A percentile compares a stretch with the other conserved stretches of the same genome.
Evolutionary conservation across 2,329 filamentous ascomycete species (phyloP).

Genomic region (Exophiala mesophila): DNA sequence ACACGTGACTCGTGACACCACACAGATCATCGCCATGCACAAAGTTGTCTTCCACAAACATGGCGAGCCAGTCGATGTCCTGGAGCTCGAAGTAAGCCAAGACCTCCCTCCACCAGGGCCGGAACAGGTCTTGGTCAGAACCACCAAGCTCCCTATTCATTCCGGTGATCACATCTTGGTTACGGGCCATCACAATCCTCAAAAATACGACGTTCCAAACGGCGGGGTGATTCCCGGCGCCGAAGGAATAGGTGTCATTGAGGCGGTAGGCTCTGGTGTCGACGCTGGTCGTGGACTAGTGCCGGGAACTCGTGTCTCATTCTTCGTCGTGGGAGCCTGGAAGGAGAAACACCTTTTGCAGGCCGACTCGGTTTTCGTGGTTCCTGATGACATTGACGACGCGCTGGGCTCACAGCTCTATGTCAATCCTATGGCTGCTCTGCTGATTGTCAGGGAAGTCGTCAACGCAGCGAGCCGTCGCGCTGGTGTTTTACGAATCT

Average conservation of each 20-base stretch:
- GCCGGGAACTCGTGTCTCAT: conserved; percentile 2
- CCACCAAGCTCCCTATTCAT: conserved; percentile 5
- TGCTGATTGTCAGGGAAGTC: neutral
- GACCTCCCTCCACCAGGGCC: neutral
- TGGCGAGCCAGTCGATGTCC: conserved; percentile 4
- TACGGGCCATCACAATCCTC: neutral
- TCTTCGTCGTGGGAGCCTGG: conserved; percentile 6
- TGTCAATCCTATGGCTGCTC: conserved; percentile 5
- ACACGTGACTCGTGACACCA: too few species aligned
- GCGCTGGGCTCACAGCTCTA: conserved; percentile 2
- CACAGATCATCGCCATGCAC: conserved; percentile 3
- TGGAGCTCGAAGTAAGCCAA: conserved; percentile 1
- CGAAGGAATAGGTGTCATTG: conserved; percentile 3
- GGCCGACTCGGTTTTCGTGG: conserved; percentile 2
- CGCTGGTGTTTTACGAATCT: conserved; percentile 1
- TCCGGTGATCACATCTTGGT: conserved; percentile 4
- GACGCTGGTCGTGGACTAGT: neutral
- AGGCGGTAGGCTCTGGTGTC: conserved; percentile 2
- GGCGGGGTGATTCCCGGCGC: neutral
- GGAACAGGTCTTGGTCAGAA: conserved; percentile 5
- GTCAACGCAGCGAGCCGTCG: conserved; percentile 1
- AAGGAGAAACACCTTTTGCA: neutral
- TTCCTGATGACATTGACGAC: conserved; percentile 3
- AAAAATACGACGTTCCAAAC: neutral
- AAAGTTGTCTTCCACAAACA: conserved; percentile 4